Base-by-base conservation (phyloP, 371 early-diverging fungal species). In the Rhizopus sp. region DNA sequence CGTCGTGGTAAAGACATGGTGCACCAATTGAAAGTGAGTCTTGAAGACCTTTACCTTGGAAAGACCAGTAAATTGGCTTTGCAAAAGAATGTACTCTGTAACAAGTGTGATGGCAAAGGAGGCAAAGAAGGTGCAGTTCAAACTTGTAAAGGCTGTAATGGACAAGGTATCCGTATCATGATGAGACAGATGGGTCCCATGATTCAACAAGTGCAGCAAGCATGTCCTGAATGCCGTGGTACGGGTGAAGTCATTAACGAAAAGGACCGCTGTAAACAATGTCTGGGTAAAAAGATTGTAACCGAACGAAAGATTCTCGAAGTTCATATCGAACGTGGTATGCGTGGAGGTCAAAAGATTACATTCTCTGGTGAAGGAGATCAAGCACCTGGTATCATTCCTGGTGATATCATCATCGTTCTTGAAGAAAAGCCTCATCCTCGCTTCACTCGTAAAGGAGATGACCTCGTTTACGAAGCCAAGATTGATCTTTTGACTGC, bases 181-280 rank as follows among this genome's bases (percentile, higher is more conserved):
- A 80, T 94, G 67, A 81, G 96, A 39, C 97, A 96, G 72, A 89
- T 97, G 79, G 97, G 97, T 23, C 96, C 96, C 37, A 95, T 96
- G 93, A 88, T 96, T 53, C 98, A 97, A 80, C 96, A 95, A 78
- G 88, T 95, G 72, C 96, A 96, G 70, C 90, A 93, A 72, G 84
- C 90, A 38, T 97, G 98, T 81, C 78, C 81, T n/a, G 88, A 85
- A 50, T 96, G 97, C 77, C 82, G 83, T 49, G 97, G 95, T 56
- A 87, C 85, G 60, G 95, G 96, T 54, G 89, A 94, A 68, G 82
- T 87, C 66, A 93, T 96, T 61, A 84, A 83, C 65, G 84, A 88
- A 54, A 91, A 90, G 75, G 88, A 92, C 77, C 81, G 89, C 55
- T 96, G 97, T 87, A 89, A 86, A 71, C 72, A 74, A 55, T 98